Percentiles rank a stretch among this genome's conserved stretches.
phyloP scores from a whole-genome alignment of 371 early-diverging fungal species.

The Haplosporangium sp. region DNA sequence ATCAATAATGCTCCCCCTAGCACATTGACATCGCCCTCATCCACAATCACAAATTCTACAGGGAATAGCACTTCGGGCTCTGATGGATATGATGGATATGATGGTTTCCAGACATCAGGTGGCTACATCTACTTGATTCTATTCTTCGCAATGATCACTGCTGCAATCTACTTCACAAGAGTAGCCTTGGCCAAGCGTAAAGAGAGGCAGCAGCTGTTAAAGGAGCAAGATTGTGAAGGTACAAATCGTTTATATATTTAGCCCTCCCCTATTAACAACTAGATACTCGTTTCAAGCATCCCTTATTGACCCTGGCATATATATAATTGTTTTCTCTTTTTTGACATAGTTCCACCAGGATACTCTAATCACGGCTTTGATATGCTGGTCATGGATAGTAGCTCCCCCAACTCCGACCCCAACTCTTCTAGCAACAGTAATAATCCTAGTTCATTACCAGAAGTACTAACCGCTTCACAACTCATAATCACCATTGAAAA shows the following conservation, averaged over 20 bases:
- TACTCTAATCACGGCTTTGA: slow-evolving; percentile 5
- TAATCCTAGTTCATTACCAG: background rate
- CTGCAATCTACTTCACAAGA: slow-evolving; percentile 12
- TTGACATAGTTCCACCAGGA: slow-evolving; percentile 6
- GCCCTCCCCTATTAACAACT: background rate
- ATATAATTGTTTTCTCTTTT: background rate
- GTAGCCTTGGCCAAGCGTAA: slow-evolving; percentile 12
- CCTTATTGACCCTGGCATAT: background rate
- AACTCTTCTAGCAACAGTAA: background rate
- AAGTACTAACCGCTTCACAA: background rate
- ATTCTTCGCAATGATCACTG: slow-evolving; percentile 4
- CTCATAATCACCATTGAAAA: background rate
- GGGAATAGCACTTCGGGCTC: background rate
- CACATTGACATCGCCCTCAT: background rate
- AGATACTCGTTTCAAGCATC: background rate
- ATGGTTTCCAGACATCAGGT: slow-evolving; percentile 10
- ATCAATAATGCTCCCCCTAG: background rate
- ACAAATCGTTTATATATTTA: background rate
- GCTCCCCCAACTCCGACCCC: background rate
- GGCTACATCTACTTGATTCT: slow-evolving; percentile 29
- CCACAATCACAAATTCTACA: background rate
- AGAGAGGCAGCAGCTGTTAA: background rate
- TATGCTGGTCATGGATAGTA: slow-evolving; percentile 5
- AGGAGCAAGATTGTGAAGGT: slow-evolving; percentile 25
- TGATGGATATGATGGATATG: too few relatives aligned